Evolutionary conservation across 2,329 filamentous ascomycete genomes (phyloP), one percentile per base, ranked within the genome.

Genomic region (Epichloe elymi): DNA sequence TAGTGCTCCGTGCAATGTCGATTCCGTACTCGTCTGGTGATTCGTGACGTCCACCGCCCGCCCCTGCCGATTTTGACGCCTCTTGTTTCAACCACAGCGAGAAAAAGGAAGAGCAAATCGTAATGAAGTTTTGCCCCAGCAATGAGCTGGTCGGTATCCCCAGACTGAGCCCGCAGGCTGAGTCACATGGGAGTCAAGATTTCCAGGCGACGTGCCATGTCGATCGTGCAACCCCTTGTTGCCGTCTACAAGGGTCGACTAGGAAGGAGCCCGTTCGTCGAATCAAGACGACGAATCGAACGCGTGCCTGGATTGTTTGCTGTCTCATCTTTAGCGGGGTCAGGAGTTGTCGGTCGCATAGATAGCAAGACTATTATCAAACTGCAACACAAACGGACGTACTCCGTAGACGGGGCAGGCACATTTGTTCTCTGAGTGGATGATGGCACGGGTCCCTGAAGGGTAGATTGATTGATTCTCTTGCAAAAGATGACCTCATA

Each of bases 241-340:
- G 3, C 14, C 14, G 10, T 45, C 20, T 33, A 12, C 40, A 20
- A 17, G n/a, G 10, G 6, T 17, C 10, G 26, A 11, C 10, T 8
- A 26, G 7, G 26, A 30, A 30, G 26, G 26, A 30, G 1, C 26
- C 26, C 8, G 26, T 11, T 4, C 26, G 26, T 30, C 26, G 26
- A 8, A 30, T 30, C 26, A 30, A 30, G 8, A 11, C 26, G 26
- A 3, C 8, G 26, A 30, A 30, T 30, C 10, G 26, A 30, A 30
- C 3, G 26, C 26, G 26, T 10, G 26, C 26, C 26, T 30, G 10
- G 26, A 30, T 11, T 30, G 8, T 30, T 30, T 30, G 26, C 26
- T 20, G 46, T 48, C 38, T 48, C 46, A 48, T 41, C 46, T 48
- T 33, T 20, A n/a, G 41, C 20, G 46, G 46, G 46, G 46, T 19